phyloP scores from a whole-genome alignment of 352 stramenopile genomes.

The Phytophthora multivora region DNA sequence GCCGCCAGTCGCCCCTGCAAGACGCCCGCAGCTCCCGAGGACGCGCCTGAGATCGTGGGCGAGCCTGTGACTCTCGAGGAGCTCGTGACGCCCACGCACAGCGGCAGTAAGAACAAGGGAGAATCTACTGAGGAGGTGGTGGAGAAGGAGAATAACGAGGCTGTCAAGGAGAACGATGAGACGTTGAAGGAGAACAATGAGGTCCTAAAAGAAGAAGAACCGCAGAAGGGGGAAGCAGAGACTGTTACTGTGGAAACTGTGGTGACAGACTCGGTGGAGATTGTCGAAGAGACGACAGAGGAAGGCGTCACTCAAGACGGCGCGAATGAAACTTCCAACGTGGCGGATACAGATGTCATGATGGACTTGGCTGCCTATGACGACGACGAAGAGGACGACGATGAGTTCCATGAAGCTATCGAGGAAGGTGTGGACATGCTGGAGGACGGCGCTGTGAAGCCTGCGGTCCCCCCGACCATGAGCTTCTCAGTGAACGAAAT shows the following conservation, averaged over 20 bases:
- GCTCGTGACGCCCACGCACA: constrained; percentile 10
- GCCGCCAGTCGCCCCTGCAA: constrained; percentile 26
- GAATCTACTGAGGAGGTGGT: not conserved
- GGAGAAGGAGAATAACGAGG: constrained; percentile 1
- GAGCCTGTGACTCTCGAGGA: constrained; percentile 39
- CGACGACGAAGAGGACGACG: constrained; percentile 40
- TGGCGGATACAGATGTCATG: constrained; percentile 7
- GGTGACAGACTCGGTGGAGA: not conserved
- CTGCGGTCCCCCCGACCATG: constrained; percentile 59
- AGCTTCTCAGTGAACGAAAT: constrained; percentile 85
- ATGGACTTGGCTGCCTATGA: constrained; percentile 30
- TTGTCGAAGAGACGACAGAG: constrained; percentile 11
- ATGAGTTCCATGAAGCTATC: constrained; percentile 56
- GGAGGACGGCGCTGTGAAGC: constrained; percentile 31
- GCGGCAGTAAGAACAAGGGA: constrained; percentile 1
- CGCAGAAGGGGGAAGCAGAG: not conserved
- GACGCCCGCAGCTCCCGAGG: constrained; percentile 22
- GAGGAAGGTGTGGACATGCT: constrained; percentile 39
- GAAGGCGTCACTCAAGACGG: constrained; percentile 1
- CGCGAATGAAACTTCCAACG: constrained; percentile 14
- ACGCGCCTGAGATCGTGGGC: constrained; percentile 36
- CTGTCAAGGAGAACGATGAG: constrained; percentile 1
- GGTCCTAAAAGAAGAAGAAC: not conserved
- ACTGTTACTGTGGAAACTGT: not conserved
- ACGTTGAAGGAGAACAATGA: constrained; percentile 1